Evolutionary conservation across 2,329 filamentous ascomycete genomes (phyloP), one percentile per base, ranked within the genome.

Genomic region (Colletotrichum sojae): DNA sequence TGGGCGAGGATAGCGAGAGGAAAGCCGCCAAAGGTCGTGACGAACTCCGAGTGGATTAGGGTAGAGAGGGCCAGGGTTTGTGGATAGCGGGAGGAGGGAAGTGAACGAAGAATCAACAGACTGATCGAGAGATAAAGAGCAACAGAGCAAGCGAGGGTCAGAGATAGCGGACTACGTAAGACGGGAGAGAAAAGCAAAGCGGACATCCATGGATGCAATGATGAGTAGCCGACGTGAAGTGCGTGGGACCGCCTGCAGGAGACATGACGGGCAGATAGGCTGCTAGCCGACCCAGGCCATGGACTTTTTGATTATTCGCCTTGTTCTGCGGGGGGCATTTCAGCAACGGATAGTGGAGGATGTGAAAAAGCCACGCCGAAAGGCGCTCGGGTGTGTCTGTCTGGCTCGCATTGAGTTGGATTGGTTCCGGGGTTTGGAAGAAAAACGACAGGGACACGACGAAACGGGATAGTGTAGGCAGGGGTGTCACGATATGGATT

Each of bases 391-490:
- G 39, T 49, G 46, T 49, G 13, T 46, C 45, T 46, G 45, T 18
- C 22, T 63, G 56, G 48, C 59, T 52, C 25, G 22, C n/a, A 45
- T 39, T 48, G 65, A 31, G 6, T 9, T 60, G 49, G 55, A 16
- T 54, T 61, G 63, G 63, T 61, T 55, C 63, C 55, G 51, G 62
- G 60, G 45, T 31, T 20, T n/a, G 43, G 43, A 36, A 55, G 27
- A 20, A 27, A 54, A 61, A 9, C 20, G 25, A 54, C 22, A 43
- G 62, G 31, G 55, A 61, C 60, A 45, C 31, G 55, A 60, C 67
- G 51, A 66, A 69, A 67, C 25, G 63, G 62, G 62, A 59, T 53
- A 39, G 18, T 40, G 60, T 55, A 56, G 62, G 46, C 62, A 66
- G 49, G 66, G 62, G 51, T 66, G 49, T 43, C 15, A 66, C 25